These are phyloP conservation scores for Lepidium sativum DNA, from an alignment of 345 rosid species.

Conservation along the genomic window DNA sequence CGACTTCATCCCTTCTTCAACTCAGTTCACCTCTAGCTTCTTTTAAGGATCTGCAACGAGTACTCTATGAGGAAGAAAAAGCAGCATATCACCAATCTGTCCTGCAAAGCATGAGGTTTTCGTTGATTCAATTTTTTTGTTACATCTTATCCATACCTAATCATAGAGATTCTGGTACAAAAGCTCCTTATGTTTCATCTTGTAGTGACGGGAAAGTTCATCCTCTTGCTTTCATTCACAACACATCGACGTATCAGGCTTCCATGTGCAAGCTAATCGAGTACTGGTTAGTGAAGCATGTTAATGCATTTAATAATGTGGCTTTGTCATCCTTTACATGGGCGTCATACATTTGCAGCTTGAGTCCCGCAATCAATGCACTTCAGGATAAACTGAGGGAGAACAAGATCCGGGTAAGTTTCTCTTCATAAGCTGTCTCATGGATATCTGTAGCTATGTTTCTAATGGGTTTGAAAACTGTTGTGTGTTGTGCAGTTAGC, in stretches of 20 bases:
- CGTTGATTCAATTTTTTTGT: neutral
- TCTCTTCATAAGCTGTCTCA: neutral
- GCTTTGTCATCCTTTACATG: neutral
- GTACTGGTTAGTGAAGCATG: constrained; percentile 57
- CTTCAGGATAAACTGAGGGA: constrained; percentile 85
- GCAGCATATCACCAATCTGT: constrained; percentile 81
- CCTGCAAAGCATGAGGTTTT: constrained; percentile 62
- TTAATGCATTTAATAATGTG: neutral
- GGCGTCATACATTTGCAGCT: constrained; percentile 36
- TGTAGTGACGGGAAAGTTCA: constrained; percentile 71
- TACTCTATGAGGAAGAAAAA: constrained; percentile 75
- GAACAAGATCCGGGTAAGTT: constrained; percentile 75
- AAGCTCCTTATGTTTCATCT: neutral
- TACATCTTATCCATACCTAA: neutral
- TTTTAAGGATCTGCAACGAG: constrained; percentile 79
- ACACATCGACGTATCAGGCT: constrained; percentile 92
- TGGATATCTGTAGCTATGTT: neutral
- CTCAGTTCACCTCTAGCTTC: constrained; percentile 73
- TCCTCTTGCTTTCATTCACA: constrained; percentile 85
- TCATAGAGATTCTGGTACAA: constrained; percentile 13
- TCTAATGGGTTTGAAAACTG: neutral
- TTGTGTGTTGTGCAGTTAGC: constrained; percentile 39
- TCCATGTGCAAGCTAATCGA: constrained; percentile 94
- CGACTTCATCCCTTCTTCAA: constrained; percentile 57
- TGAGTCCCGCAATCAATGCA: constrained; percentile 83